Conservation (phyloP, 2,329 filamentous ascomycete species). For the Thielaviopsis musarum region DNA sequence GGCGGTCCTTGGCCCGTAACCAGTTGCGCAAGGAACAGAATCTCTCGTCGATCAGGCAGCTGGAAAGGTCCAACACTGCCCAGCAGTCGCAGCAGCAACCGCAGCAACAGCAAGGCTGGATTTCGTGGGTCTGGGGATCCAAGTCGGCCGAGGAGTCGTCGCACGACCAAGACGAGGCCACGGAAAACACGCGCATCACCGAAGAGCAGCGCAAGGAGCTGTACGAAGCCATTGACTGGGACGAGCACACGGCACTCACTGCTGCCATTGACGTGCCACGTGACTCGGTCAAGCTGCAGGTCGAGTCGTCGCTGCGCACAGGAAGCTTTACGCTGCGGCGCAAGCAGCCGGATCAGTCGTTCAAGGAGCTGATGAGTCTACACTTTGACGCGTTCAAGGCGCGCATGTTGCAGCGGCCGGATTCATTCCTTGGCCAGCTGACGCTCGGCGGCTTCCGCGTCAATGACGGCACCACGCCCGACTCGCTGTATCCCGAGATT, state of each 20-base stretch:
- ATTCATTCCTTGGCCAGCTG: slow-evolving; percentile 76
- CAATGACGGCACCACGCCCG: slow-evolving; percentile 86
- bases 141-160: slow-evolving; percentile 36
- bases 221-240: slow-evolving; percentile 95
- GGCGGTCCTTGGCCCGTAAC: slow-evolving; percentile 84
- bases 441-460: slow-evolving; percentile 85
- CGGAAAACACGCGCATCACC: slow-evolving; percentile 73
- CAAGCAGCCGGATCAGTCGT: slow-evolving; percentile 47
- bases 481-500: slow-evolving; percentile 86
- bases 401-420: slow-evolving; percentile 74
- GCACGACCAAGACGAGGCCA: slow-evolving; percentile 31
- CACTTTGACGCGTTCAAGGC: slow-evolving; percentile 92
- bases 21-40: slow-evolving; percentile 69
- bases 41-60: slow-evolving; percentile 2
- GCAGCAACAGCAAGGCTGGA: slow-evolving; percentile 68
- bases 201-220: slow-evolving; percentile 93
- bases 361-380: slow-evolving; percentile 62
- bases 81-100: slow-evolving; percentile 28
- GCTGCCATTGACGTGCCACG: slow-evolving; percentile 79
- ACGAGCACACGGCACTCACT: slow-evolving; percentile 80
- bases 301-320: slow-evolving; percentile 84
- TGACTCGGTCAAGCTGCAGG: slow-evolving; percentile 81
- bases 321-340: slow-evolving; percentile 91
- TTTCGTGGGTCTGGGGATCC: slow-evolving; percentile 79
- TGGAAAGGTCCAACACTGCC: slow-evolving; percentile 46